These are phyloP conservation scores for Lyophyllum decastes DNA, from an alignment of 768 basidiomycete species.

Conservation along the genomic window DNA sequence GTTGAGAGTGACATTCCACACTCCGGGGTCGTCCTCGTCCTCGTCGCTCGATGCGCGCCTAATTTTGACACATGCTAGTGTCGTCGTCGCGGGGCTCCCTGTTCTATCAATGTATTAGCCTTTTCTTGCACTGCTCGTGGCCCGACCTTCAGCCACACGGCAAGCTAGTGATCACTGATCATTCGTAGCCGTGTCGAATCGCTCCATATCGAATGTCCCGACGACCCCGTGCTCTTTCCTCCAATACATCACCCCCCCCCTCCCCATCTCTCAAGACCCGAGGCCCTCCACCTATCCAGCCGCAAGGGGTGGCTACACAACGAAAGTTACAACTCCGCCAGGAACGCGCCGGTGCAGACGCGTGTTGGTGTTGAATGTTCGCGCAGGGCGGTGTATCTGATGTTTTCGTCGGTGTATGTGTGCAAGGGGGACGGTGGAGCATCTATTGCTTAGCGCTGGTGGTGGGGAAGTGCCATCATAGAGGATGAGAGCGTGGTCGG, in stretches of 20 bases:
- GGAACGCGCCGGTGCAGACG: conserved; percentile 70
- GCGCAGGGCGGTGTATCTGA: conserved; percentile 90
- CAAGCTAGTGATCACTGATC: not conserved
- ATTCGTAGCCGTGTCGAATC: not conserved
- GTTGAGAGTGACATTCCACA: too few relatives aligned
- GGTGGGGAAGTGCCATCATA: conserved; percentile 55
- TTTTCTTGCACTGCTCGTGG: not conserved
- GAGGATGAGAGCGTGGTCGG: conserved; percentile 50
- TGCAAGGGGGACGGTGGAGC: conserved; percentile 97
- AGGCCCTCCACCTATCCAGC: not conserved
- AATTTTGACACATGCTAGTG: not conserved
- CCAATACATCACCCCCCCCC: not conserved
- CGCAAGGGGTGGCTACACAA: too few relatives aligned
- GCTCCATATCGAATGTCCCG: not conserved
- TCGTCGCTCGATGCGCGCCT: not conserved
- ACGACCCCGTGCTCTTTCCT: not conserved
- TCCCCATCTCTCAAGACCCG: not conserved
- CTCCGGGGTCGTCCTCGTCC: too few relatives aligned
- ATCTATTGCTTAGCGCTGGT: conserved; percentile 72
- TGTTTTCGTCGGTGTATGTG: conserved; percentile 94
- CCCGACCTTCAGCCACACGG: not conserved
- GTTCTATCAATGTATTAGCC: not conserved
- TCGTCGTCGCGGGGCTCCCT: not conserved
- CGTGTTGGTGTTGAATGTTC: conserved; percentile 76
- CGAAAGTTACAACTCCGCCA: too few relatives aligned